Base-by-base conservation (phyloP, 805 yeast species). In the Candida xyloterini region DNA sequence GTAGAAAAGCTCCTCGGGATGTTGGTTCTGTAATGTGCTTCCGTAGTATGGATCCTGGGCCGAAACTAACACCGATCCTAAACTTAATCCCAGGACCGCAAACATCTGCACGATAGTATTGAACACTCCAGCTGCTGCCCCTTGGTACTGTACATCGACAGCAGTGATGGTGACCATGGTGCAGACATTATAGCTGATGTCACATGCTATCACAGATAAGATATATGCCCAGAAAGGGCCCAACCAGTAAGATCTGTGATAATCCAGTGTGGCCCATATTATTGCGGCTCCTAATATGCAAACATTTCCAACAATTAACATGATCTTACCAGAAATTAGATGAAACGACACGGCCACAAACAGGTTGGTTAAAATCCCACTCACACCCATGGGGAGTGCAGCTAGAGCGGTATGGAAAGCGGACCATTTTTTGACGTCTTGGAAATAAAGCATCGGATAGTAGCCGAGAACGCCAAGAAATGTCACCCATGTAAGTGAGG, bases 51-150 rank as follows among this genome's bases (percentile, higher is more conserved):
- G 52, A 32, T 57, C 52, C 11, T 49, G 50, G 13, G 61, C 52
- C 10, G 56, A 39, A 10, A 64, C 62, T 27, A 68, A 50, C 0
- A 70, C 63, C 10, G 66, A 49, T 0, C 68, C 54, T 4, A 67
- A 50, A 24, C 67, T 62, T 6, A 69, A 50, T 3, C 72, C 73
- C 1, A 70, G 40, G 5, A 69, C 61, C 1, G 59, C 56, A 4
- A 65, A 50, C 16, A 70, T 36, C 36, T 66, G 69, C 13, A 56
- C 36, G 27, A 62, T 43, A 1, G 72, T 68, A 44, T 63, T 69
- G 44, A 68, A 64, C 5, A 66, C 52, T 5, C 73, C 73, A 6
- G 67, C 63, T 1, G 72, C 74, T 3, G 68, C 48, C 14, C 68
- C 61, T 39, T 66, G 71, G 6, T 60, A 49, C 16, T 51, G 43